Percentiles rank a stretch among this genome's conserved stretches.
phyloP scores from a whole-genome alignment of 2,329 filamentous ascomycete species.

The Dactylellina drechsleri region DNA sequence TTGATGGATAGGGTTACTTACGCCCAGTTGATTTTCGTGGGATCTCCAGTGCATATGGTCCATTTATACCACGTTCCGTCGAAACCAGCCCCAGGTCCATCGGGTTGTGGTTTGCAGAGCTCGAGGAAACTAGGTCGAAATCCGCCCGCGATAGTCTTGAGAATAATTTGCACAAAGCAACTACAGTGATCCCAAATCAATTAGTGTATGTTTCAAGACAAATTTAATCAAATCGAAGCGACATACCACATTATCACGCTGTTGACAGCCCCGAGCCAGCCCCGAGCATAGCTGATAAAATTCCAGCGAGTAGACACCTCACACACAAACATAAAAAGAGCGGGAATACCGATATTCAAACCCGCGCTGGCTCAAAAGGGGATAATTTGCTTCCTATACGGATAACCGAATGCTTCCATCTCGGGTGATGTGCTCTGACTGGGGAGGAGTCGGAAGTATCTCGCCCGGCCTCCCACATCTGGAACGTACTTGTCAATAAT shows the following conservation, averaged over 20 bases:
- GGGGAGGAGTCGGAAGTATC: slow-evolving; percentile 48
- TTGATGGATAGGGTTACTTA: neutral
- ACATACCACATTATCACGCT: slow-evolving; percentile 49
- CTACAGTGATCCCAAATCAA: neutral
- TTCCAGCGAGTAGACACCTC: slow-evolving; percentile 30
- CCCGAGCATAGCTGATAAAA: slow-evolving; percentile 31
- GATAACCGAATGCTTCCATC: slow-evolving; percentile 41
- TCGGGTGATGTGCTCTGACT: slow-evolving; percentile 37
- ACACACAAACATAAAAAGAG: slow-evolving; percentile 31
- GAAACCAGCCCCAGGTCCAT: slow-evolving; percentile 23
- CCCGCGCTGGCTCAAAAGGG: slow-evolving; percentile 43
- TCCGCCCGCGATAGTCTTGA: slow-evolving; percentile 39
- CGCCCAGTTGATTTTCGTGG: slow-evolving; percentile 41
- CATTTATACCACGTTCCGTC: slow-evolving; percentile 49
- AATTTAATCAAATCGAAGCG: too few relatives aligned
- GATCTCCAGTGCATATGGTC: slow-evolving; percentile 45
- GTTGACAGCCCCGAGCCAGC: slow-evolving; percentile 32
- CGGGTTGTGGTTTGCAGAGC: slow-evolving; percentile 30
- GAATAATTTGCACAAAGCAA: slow-evolving; percentile 41
- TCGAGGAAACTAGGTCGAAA: slow-evolving; percentile 37
- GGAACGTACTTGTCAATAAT: slow-evolving; percentile 51
- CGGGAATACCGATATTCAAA: slow-evolving; percentile 36
- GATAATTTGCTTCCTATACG: slow-evolving; percentile 47
- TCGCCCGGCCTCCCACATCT: slow-evolving; percentile 31
- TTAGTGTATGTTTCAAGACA: neutral